Base-by-base conservation (phyloP, 345 rosid genomes). In the Diplotaxis tenuifolia region DNA sequence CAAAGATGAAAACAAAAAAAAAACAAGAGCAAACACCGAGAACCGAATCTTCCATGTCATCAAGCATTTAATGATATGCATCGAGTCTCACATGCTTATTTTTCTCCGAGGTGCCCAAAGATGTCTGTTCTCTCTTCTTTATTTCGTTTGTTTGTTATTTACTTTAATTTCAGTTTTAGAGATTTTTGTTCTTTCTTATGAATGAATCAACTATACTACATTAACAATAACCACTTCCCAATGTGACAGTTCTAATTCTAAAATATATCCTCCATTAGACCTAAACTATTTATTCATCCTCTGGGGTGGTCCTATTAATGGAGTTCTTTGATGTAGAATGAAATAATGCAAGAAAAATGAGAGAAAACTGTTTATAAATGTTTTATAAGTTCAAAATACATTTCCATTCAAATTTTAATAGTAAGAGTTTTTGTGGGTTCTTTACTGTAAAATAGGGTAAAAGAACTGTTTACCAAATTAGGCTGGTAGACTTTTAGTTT, bases 1-100 rank as follows among this genome's bases (percentile, higher is more conserved):
- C 64, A 65, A 65, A 59, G 52, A 58, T 62, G 7, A 55, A 42
- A 8, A 9, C 11, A 45, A 28, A 25, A 7, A 1, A 9, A 28
- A 62, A 52, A 68, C 38, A 69, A 15, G 58, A 78, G 75, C 86
- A 79, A 69, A 74, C 80, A 79, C 82, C 88, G 70, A 86, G 82
- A 79, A 85, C 68, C 83, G 89, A 88, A 88, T 88, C 88, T 85
- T 85, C 89, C 86, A 83, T 75, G 83, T 83, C 86, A 83, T 78
- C 85, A 77, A 75, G 80, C 86, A 85, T 84, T 86, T 71, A 88
- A 75, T 82, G 86, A 70, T 70, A 32, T 75, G 82, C 86, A 83
- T 86, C 68, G 89, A 73, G 75, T 80, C 70, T 82, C 78, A 79
- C 87, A 81, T 79, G 84, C 78, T 78, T 78, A 62, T 73, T 77